Evolutionary conservation across 306 rosid genomes (phyloP), one percentile per base, ranked within the genome.

Genomic region (Ochetophila trinervis): DNA sequence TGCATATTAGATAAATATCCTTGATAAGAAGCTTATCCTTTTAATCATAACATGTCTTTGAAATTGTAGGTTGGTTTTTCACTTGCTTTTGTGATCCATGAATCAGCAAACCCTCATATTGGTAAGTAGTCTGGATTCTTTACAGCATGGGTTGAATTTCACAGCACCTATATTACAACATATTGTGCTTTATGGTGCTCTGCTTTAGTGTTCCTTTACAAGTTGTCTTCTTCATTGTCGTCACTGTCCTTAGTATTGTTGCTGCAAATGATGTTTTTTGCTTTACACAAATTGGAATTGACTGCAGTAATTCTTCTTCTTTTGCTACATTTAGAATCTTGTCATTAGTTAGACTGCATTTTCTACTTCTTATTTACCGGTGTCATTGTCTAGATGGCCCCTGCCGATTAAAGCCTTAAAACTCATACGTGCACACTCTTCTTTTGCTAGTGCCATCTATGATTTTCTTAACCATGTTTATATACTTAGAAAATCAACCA

Each of bases 31-130:
- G 34, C 63, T 73, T 42, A 60, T 44, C 42, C 54, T 21, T 66
- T 35, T 32, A 57, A 62, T 49, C n/a, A n/a, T 63, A 52, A 55
- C 14, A 8, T 60, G 60, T 57, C 60, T 74, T 60, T 82, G 71
- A 27, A 73, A 80, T 66, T 76, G 67, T 69, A 93, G 97, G 99
- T 88, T 79, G 94, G 99, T 60, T 84, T 74, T 67, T 84, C 99
- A 2, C 99, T 93, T 69, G 99, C 88, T 63, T 93, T 93, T 83
- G 99, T 93, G 73, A 90, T 87, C 78, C 91, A 90, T 40, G 99
- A 93, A 82, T 93, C 99, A 51, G 97, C 99, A 49, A 93, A 93
- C 74, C 99, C 97, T 60, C 99, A 93, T 78, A 80, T 93, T 77
- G 99, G 99, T 90, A 78, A 81, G 90, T 74, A 40, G 61, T 67